Evolutionary conservation across 1,139 yeast species (phyloP).

Genomic region (Magnusiomyces sp.): DNA sequence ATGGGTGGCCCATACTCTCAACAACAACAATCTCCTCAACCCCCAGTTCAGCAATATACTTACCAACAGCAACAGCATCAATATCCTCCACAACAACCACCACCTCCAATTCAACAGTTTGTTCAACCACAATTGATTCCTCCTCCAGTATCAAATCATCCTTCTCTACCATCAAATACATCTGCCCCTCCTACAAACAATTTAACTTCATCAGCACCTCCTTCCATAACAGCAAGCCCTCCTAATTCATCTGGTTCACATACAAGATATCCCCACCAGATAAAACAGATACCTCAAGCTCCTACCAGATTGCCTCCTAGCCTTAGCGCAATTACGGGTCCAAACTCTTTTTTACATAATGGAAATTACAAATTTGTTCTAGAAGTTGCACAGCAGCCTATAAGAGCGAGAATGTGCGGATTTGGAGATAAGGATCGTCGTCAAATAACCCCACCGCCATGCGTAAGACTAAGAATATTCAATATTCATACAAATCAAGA

Average conservation of each 20-base stretch:
- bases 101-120: background rate
- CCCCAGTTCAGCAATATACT: background rate
- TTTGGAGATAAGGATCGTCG: conserved; percentile 40
- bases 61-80: background rate
- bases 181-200: background rate
- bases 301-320: background rate
- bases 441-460: conserved; percentile 40
- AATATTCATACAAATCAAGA: conserved; percentile 26
- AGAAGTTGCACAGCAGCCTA: conserved; percentile 37
- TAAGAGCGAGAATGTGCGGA: conserved; percentile 41
- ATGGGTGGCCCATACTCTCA: background rate
- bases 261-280: background rate
- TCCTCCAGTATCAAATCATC: background rate
- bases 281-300: background rate
- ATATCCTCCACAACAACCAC: background rate
- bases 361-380: conserved; percentile 20
- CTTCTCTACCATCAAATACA: background rate
- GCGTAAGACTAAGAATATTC: conserved; percentile 30
- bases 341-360: conserved; percentile 5
- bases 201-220: background rate
- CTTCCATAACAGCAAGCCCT: background rate
- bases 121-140: background rate
- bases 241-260: background rate
- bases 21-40: background rate
- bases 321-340: background rate